A percentile compares a stretch with the other conserved stretches of the same genome.
These are phyloP conservation scores for Evernia prunastri DNA, from an alignment of 495 filamentous ascomycete species.

Conservation along the genomic window DNA sequence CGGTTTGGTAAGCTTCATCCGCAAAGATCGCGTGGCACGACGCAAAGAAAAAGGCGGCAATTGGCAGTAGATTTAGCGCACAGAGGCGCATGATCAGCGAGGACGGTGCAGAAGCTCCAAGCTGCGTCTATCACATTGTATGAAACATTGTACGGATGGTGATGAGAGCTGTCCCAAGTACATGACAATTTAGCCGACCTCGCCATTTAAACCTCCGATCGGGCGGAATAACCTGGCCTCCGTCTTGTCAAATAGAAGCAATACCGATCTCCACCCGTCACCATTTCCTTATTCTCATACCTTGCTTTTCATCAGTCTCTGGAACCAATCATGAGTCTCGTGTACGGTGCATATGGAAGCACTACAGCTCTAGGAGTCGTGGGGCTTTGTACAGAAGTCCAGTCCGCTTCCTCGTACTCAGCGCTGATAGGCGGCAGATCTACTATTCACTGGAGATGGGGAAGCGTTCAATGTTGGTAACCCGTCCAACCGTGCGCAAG, in stretches of 20 bases:
- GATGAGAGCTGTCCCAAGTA: slow-evolving; percentile 5
- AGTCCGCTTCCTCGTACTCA: slow-evolving; percentile 33
- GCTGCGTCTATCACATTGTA: slow-evolving; percentile 8
- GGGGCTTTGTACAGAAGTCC: slow-evolving; percentile 67
- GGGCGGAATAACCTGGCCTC: neutral
- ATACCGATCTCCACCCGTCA: neutral
- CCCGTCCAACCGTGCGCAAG: slow-evolving; percentile 2
- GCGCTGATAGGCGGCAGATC: slow-evolving; percentile 52
- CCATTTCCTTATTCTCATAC: neutral
- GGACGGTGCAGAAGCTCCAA: neutral
- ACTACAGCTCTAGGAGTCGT: slow-evolving; percentile 70
- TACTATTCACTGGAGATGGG: slow-evolving; percentile 94
- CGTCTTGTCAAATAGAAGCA: neutral
- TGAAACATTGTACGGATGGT: neutral
- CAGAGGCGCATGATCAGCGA: slow-evolving; percentile 25
- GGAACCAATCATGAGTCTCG: slow-evolving; percentile 40
- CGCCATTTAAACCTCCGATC: neutral
- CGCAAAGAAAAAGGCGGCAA: slow-evolving; percentile 26
- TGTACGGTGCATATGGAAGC: slow-evolving; percentile 64
- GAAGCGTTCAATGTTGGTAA: slow-evolving; percentile 88
- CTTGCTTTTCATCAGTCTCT: neutral
- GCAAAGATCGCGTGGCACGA: slow-evolving; percentile 63
- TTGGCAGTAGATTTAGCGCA: slow-evolving; percentile 11
- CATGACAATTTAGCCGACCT: neutral
- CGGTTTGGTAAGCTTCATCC: slow-evolving; percentile 86